Conservation (phyloP, 495 filamentous ascomycete genomes). For the Penicillium canescens region DNA sequence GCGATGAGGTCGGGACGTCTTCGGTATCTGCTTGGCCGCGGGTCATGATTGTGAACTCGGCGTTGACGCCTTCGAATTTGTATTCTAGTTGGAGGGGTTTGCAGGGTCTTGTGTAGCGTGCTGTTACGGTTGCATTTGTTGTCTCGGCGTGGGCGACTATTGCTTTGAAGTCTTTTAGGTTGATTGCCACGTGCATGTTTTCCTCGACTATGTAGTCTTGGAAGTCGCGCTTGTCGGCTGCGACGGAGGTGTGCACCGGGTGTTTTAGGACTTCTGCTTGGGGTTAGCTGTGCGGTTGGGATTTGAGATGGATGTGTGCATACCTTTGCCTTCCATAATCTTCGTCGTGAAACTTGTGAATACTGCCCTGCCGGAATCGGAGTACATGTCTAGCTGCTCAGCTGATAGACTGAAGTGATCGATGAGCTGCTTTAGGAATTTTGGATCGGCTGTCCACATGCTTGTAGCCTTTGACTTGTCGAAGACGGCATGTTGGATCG, state of each 20-base stretch:
- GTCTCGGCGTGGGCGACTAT: constrained; percentile 83
- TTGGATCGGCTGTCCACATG: constrained; percentile 75
- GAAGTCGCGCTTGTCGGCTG: constrained; percentile 84
- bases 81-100: constrained; percentile 85
- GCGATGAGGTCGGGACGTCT: constrained; percentile 33
- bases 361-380: constrained; percentile 65
- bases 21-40: constrained; percentile 68
- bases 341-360: constrained; percentile 98
- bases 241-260: constrained; percentile 88
- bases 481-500: constrained; percentile 86
- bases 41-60: constrained; percentile 94
- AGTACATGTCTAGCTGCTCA: constrained; percentile 87
- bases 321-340: constrained; percentile 78
- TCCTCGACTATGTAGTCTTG: constrained; percentile 77
- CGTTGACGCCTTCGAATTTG: constrained; percentile 67
- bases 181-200: constrained; percentile 82
- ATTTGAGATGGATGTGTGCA: neutral
- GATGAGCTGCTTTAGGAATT: constrained; percentile 76
- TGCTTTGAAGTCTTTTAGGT: constrained; percentile 92
- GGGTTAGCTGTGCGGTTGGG: neutral
- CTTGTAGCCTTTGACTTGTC: constrained; percentile 68
- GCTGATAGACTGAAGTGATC: constrained; percentile 91
- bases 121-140: constrained; percentile 66
- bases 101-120: constrained; percentile 77
- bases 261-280: constrained; percentile 81